Conservation (phyloP, 176 grass and related monocot genomes). For the barley (Hordeum vulgare) region DNA sequence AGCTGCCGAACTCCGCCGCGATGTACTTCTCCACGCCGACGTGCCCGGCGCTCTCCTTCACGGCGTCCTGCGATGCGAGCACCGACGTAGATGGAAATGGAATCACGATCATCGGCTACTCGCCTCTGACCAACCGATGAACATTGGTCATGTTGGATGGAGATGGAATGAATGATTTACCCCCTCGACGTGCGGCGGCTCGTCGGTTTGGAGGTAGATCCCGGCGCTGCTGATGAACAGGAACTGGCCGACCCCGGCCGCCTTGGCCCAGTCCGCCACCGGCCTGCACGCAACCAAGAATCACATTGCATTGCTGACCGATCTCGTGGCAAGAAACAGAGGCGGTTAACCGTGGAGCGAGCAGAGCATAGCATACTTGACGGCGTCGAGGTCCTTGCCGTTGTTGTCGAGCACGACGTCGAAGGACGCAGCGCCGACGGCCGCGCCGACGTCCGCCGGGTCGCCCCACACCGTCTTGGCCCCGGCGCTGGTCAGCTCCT, state of each 20-base stretch:
- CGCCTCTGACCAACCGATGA: background rate
- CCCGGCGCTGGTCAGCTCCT: slow-evolving; percentile 77
- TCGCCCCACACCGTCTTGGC: slow-evolving; percentile 75
- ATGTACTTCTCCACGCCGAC: slow-evolving; percentile 83
- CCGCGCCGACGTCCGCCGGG: slow-evolving; percentile 42
- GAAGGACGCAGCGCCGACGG: slow-evolving; percentile 40
- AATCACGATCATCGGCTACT: background rate
- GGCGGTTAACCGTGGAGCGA: background rate
- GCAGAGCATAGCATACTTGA: slow-evolving; percentile 49
- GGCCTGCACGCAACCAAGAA: slow-evolving; percentile 30
- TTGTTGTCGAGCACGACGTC: slow-evolving; percentile 93
- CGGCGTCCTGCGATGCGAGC: slow-evolving; percentile 43
- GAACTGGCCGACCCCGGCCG: slow-evolving; percentile 62
- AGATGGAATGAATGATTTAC: slow-evolving; percentile 5
- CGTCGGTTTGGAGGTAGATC: slow-evolving; percentile 64
- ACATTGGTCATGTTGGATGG: too few species aligned
- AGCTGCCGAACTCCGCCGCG: slow-evolving; percentile 58
- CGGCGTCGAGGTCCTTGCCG: slow-evolving; percentile 84
- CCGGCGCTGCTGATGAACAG: slow-evolving; percentile 88
- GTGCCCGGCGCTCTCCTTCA: slow-evolving; percentile 82
- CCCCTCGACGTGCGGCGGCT: slow-evolving; percentile 85
- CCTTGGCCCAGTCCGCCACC: slow-evolving; percentile 84
- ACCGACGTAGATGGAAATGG: background rate
- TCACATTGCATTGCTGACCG: background rate
- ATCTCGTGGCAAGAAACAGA: background rate